These are phyloP conservation scores for Epichloe hybrida DNA, from an alignment of 2,329 filamentous ascomycete genomes.

Conservation along the genomic window DNA sequence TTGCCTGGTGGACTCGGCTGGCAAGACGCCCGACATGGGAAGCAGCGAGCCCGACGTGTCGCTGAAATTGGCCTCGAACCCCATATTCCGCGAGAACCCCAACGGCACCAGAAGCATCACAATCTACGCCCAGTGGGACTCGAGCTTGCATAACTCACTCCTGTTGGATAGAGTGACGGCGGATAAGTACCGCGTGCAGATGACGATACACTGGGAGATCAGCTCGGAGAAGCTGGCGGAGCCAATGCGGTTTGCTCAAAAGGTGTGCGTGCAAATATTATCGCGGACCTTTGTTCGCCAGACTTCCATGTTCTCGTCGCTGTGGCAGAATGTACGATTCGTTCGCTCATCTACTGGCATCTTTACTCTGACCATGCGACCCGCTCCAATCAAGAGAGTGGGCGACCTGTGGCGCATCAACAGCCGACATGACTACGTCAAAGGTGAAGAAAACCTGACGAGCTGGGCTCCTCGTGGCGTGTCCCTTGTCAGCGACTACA, in stretches of 20 bases:
- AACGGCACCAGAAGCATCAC: conserved; percentile 84
- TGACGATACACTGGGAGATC: conserved; percentile 78
- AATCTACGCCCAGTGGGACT: conserved; percentile 91
- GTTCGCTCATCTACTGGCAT: conserved; percentile 78
- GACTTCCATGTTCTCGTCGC: conserved; percentile 70
- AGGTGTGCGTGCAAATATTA: conserved; percentile 70
- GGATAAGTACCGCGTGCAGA: conserved; percentile 85
- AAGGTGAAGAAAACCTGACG: conserved; percentile 77
- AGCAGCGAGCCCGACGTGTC: conserved; percentile 59
- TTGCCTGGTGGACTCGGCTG: conserved; percentile 69
- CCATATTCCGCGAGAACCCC: conserved; percentile 68
- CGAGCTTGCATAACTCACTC: conserved; percentile 80
- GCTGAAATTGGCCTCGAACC: conserved; percentile 64
- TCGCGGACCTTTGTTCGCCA: conserved; percentile 75
- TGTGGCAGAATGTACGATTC: conserved; percentile 76
- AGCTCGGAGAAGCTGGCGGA: conserved; percentile 71
- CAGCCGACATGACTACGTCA: conserved; percentile 88
- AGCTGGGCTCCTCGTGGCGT: conserved; percentile 84
- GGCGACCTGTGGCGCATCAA: conserved; percentile 92
- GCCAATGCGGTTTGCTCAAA: conserved; percentile 74
- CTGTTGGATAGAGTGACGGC: conserved; percentile 84
- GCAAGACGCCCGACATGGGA: conserved; percentile 71
- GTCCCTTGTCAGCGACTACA: conserved; percentile 79
- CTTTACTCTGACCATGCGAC: conserved; percentile 76
- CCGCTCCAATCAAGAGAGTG: conserved; percentile 78